These are phyloP conservation scores for Cladorrhinum sp. DNA, from an alignment of 2,329 filamentous ascomycete species.

Conservation along the genomic window DNA sequence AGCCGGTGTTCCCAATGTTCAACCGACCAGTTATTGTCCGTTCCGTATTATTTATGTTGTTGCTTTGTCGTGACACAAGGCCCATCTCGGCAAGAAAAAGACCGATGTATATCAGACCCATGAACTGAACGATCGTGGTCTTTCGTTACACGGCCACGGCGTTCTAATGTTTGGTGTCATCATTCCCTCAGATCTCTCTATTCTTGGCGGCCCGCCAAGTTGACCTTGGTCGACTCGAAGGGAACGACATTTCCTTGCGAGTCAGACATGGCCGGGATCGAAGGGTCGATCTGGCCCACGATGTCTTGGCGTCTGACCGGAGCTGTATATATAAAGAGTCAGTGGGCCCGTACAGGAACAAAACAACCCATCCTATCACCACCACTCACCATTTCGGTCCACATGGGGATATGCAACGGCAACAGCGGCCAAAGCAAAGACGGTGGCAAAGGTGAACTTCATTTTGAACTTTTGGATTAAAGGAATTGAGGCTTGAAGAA, in stretches of 20 bases:
- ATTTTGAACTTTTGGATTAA: slow-evolving; percentile 45
- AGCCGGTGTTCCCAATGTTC: not conserved
- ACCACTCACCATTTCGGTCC: slow-evolving; percentile 28
- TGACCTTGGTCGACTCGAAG: slow-evolving; percentile 44
- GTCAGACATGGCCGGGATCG: slow-evolving; percentile 46
- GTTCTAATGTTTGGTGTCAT: not conserved
- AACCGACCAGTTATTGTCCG: not conserved
- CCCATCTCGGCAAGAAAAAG: not conserved
- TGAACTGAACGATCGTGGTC: not conserved
- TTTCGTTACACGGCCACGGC: not conserved
- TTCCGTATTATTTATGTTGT: not conserved
- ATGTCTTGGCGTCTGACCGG: slow-evolving; percentile 31
- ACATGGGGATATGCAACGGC: slow-evolving; percentile 40
- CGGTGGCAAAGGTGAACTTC: slow-evolving; percentile 49
- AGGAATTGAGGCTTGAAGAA: slow-evolving; percentile 21
- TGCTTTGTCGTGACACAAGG: not conserved
- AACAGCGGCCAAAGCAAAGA: slow-evolving; percentile 47
- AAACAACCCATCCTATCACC: not conserved
- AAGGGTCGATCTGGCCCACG: slow-evolving; percentile 33
- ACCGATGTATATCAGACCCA: not conserved
- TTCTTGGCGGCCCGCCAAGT: slow-evolving; percentile 30
- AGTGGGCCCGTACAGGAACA: not conserved
- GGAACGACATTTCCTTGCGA: slow-evolving; percentile 43
- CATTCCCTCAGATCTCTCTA: not conserved
- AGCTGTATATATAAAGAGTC: slow-evolving; percentile 2